Conservation (phyloP, 805 yeast genomes). For the Torulaspora delbrueckii region DNA sequence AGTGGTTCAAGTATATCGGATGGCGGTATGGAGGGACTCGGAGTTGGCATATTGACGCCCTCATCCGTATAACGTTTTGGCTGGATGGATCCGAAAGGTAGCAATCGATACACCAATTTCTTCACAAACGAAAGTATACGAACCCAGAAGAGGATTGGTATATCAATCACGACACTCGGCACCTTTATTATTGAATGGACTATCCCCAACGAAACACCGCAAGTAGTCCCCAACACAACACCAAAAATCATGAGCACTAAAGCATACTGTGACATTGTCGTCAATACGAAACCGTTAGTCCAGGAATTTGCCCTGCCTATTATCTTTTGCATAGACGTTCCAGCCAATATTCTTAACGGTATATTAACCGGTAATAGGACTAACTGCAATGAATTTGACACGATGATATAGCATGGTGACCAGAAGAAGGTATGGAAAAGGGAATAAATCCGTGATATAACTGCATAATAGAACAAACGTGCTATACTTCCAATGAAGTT, state of each 20-base stretch:
- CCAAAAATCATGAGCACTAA: constrained; percentile 25
- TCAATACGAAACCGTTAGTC: constrained; percentile 14
- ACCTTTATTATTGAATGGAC: constrained; percentile 21
- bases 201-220: constrained; percentile 21
- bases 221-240: constrained; percentile 16
- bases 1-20: constrained; percentile 6
- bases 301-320: constrained; percentile 12
- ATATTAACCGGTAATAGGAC: constrained; percentile 27
- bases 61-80: not conserved
- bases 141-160: constrained; percentile 12
- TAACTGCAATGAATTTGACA: constrained; percentile 15
- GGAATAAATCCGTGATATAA: constrained; percentile 1
- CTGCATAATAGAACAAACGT: not conserved
- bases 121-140: constrained; percentile 6
- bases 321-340: constrained; percentile 22
- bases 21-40: constrained; percentile 6
- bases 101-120: not conserved
- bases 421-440: constrained; percentile 11
- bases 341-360: constrained; percentile 23
- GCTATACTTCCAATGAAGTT: not conserved
- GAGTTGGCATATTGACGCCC: constrained; percentile 2
- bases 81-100: not conserved
- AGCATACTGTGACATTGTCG: constrained; percentile 24
- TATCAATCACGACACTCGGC: constrained; percentile 23
- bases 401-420: constrained; percentile 20